A percentile compares a stretch with the other conserved stretches of the same genome.
phyloP scores from a whole-genome alignment of 2,329 filamentous ascomycete genomes.

The Amylocarpus encephaloides region DNA sequence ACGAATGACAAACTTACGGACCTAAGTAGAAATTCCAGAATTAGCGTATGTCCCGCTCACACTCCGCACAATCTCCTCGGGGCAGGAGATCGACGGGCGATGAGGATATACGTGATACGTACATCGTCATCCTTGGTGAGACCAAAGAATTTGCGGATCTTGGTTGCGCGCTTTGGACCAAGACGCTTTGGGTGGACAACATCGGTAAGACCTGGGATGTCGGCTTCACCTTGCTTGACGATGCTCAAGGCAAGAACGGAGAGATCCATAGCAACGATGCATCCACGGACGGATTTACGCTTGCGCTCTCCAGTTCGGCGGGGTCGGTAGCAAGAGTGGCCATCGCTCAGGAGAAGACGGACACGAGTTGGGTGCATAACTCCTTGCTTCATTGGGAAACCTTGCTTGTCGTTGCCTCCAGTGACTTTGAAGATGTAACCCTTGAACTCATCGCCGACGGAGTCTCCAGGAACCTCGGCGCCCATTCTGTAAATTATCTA shows the following conservation, averaged over 20 bases:
- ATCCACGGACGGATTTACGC: slow-evolving; percentile 97
- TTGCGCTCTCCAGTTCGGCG: slow-evolving; percentile 98
- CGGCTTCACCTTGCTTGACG: slow-evolving; percentile 94
- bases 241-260: slow-evolving; percentile 90
- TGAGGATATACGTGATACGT: slow-evolving; percentile 61
- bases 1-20: slow-evolving; percentile 99
- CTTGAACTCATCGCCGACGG: slow-evolving; percentile 98
- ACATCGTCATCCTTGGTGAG: slow-evolving; percentile 99
- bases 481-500: slow-evolving; percentile 58
- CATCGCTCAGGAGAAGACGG: slow-evolving; percentile 88
- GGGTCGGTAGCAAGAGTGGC: slow-evolving; percentile 99
- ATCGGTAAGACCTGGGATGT: slow-evolving; percentile 95
- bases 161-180: slow-evolving; percentile 98
- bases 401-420: slow-evolving; percentile 99
- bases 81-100: slow-evolving; percentile 54
- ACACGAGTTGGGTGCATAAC: slow-evolving; percentile 98
- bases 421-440: slow-evolving; percentile 99
- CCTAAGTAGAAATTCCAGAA: slow-evolving; percentile 43
- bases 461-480: slow-evolving; percentile 86
- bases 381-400: slow-evolving; percentile 99
- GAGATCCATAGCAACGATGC: slow-evolving; percentile 95
- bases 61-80: slow-evolving; percentile 41
- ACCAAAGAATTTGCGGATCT: slow-evolving; percentile 99
- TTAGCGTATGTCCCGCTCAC: slow-evolving; percentile 38
- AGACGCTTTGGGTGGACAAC: slow-evolving; percentile 98